Base-by-base conservation (phyloP, 805 yeast genomes). In the Cyberlindnera mycetangii region DNA sequence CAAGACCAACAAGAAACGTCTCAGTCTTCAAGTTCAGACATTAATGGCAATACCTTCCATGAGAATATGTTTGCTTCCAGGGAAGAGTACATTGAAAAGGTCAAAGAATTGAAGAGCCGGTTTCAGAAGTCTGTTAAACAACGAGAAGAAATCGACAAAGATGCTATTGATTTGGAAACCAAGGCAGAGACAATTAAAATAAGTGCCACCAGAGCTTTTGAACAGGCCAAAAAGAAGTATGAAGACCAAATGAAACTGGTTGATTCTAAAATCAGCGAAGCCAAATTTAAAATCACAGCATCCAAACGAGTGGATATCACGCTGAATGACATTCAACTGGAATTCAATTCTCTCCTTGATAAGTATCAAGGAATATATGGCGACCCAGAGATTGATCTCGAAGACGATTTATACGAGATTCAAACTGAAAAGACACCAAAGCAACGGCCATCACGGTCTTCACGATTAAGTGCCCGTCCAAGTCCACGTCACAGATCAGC, bases 121-220 rank as follows among this genome's bases (percentile, higher is more conserved):
- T 39, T 44, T 3, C 22, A 17, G 12, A 31, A 39, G n/a, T 18
- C 36, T 3, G 35, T 37, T 24, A 22, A 34, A 6, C 28, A 45
- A 21, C 43, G 48, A 19, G 50, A 51, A 10, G 28, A 12, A 7
- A 6, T 47, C 11, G 38, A 42, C 1, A 47, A 45, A 7, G 39
- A 45, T 22, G 39, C 40, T 3, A 48, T 31, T 12, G 33, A 24
- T 18, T 8, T 44, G 1, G 32, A 18, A 2, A 41, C 25, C 9
- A 32, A 35, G 28, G 52, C 54, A 5, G 49, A 49, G 3, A 32
- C 31, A 7, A 33, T 55, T 4, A 39, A 45, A 35, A 30, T 33
- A 15, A 41, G 50, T 14, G 58, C 60, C 1, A 38, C 41, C 10
- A 47, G 35, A 5, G 58, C 57, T 0, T 34, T 53, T n/a, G 40